Evolutionary conservation across 177 flowering plant genomes (phyloP).

Genomic region (Vitis hybrid): DNA sequence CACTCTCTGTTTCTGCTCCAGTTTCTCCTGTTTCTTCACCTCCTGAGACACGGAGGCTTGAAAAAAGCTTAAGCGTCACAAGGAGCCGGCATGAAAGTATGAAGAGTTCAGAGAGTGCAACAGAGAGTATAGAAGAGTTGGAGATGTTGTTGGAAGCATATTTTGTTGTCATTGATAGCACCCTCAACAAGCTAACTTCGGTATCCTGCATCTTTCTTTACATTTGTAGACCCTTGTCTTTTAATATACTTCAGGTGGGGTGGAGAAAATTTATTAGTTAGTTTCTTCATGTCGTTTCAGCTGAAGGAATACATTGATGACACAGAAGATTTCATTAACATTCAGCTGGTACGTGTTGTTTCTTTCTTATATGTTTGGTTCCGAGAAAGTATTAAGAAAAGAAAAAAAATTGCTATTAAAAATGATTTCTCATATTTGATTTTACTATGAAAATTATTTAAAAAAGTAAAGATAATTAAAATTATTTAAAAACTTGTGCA

Average conservation of each 20-base stretch:
- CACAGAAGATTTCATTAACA: slow-evolving; percentile 87
- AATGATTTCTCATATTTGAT: no score
- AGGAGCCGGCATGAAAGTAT: slow-evolving; percentile 78
- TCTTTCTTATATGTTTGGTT: neutral
- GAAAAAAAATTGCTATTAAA: no score
- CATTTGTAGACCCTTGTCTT: neutral
- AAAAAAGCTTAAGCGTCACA: slow-evolving; percentile 65
- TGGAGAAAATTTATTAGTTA: slow-evolving; percentile 1
- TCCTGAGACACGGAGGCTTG: slow-evolving; percentile 54
- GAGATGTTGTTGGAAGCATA: slow-evolving; percentile 87
- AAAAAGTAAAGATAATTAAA: no score
- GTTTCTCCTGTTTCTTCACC: slow-evolving; percentile 87
- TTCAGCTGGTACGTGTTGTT: slow-evolving; percentile 57
- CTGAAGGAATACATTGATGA: slow-evolving; percentile 86
- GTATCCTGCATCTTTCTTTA: slow-evolving; percentile 26
- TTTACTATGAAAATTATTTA: no score
- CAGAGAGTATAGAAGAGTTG: slow-evolving; percentile 68
- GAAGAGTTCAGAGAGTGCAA: slow-evolving; percentile 58
- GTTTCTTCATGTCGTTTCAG: slow-evolving; percentile 32
- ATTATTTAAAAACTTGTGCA: no score
- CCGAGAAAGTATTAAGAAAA: no score
- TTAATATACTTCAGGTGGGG: neutral
- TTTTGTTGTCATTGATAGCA: slow-evolving; percentile 81
- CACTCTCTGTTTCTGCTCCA: slow-evolving; percentile 63
- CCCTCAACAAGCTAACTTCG: slow-evolving; percentile 82